A percentile compares a stretch with the other conserved stretches of the same genome.
These are phyloP conservation scores for Bondarzewia mesenterica DNA, from an alignment of 1,284 basidiomycete species.

Conservation along the genomic window DNA sequence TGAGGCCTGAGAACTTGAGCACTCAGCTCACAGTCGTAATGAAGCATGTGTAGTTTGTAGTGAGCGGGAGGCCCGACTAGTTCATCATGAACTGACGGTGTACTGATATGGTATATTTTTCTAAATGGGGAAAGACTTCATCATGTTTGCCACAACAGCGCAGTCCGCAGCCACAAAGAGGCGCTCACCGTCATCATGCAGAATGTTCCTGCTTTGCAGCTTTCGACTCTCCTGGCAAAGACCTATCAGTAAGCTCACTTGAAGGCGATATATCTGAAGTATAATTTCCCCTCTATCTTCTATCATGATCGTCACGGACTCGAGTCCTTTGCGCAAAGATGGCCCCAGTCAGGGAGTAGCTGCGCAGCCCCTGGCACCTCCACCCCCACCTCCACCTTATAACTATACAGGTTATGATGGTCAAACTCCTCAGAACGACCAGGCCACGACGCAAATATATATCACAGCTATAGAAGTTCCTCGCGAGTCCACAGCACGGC, in stretches of 20 bases:
- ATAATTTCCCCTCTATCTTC: background rate
- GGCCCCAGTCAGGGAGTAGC: background rate
- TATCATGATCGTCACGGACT: slow-evolving; percentile 1
- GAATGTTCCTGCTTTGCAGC: background rate
- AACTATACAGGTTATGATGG: slow-evolving; percentile 2
- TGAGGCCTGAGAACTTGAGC: too few relatives aligned
- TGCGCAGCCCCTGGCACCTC: background rate
- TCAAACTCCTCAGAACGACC: background rate
- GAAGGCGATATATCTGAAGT: background rate
- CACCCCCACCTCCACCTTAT: slow-evolving; percentile 16
- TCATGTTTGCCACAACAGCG: too few relatives aligned
- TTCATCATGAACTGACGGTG: too few relatives aligned
- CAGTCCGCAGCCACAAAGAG: background rate
- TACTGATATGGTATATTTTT: too few relatives aligned
- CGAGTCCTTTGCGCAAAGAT: background rate
- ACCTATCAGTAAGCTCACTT: background rate
- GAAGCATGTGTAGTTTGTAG: too few relatives aligned
- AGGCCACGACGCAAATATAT: background rate
- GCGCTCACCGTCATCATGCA: background rate
- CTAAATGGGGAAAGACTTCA: too few relatives aligned
- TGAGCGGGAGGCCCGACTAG: too few relatives aligned
- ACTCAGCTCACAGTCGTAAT: too few relatives aligned
- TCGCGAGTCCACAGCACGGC: slow-evolving; percentile 13
- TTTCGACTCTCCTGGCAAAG: background rate
- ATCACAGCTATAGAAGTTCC: too few relatives aligned